Conservation (phyloP, 1,284 basidiomycete genomes). For the Caloboletus firmus region DNA sequence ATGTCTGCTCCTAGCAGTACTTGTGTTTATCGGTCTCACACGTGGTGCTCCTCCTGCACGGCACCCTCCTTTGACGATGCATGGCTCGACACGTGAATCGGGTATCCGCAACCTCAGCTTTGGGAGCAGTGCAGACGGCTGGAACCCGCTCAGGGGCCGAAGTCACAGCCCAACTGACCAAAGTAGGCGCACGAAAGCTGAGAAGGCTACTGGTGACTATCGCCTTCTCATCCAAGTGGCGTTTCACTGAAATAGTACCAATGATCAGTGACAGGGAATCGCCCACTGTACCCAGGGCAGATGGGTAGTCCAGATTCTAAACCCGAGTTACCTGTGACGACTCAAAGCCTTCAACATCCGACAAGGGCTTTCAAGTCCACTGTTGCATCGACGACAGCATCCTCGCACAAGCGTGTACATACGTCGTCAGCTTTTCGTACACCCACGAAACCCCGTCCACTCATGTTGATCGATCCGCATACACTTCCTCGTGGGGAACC, state of each 20-base stretch:
- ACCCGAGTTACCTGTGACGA: neutral
- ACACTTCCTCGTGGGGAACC: slow-evolving; percentile 23
- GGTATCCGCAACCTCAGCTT: slow-evolving; percentile 55
- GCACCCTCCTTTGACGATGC: slow-evolving; percentile 11
- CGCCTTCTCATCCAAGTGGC: slow-evolving; percentile 1
- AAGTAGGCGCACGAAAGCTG: slow-evolving; percentile 5
- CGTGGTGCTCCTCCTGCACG: slow-evolving; percentile 48
- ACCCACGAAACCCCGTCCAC: slow-evolving; percentile 23
- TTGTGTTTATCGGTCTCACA: slow-evolving; percentile 83
- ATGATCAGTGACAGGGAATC: neutral
- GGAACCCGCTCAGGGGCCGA: slow-evolving; percentile 36
- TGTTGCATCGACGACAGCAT: neutral
- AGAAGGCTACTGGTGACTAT: slow-evolving; percentile 16
- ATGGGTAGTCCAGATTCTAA: neutral
- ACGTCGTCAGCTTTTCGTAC: slow-evolving; percentile 19
- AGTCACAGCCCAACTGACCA: slow-evolving; percentile 36
- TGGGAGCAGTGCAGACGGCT: slow-evolving; percentile 38
- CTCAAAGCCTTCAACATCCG: neutral
- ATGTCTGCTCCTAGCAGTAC: slow-evolving; percentile 71
- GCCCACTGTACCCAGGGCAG: neutral
- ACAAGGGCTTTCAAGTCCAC: slow-evolving; percentile 4
- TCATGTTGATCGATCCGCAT: slow-evolving; percentile 18
- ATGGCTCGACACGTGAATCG: slow-evolving; percentile 49
- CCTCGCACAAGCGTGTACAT: slow-evolving; percentile 18
- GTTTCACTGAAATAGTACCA: neutral